Evolutionary conservation across 148 eudicot species (phyloP), one percentile per base, ranked within the genome.

Genomic region (Euryodendron excelsum): DNA sequence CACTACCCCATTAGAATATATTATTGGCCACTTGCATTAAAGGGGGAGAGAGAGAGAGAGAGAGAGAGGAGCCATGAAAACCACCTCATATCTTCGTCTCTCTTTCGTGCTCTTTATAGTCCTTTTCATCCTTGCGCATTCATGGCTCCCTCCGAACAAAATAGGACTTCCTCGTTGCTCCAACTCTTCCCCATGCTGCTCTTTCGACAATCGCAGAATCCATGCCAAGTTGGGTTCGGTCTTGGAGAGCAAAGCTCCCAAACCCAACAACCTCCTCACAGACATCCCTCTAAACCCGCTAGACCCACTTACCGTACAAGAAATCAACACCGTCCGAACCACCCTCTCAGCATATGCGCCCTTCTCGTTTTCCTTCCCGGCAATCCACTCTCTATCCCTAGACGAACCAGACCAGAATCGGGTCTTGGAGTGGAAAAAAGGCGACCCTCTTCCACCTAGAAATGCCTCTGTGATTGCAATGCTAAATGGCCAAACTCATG

Each of bases 261-360:
- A 44, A 3, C 45, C 55, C 58, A 52, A 47, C 17, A 25, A 73
- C 10, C 48, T 59, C 47, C 34, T 33, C 4, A 5, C 30, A 0
- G 70, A 33, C 36, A 50, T 76, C 31, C 85, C 85, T 17, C 67
- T 52, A 0, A 80, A 83, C 67, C 85, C 85, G 48, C 73, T 83
- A 52, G 85, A 83, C 72, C 85, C 85, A 28, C 76, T 83, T n/a
- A 83, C 82, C 17, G 44, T 69, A 17, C 30, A 65, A n/a, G 85
- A 83, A 76, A 79, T 83, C 73, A 53, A 79, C 59, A 28, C 58
- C 48, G 82, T 75, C 4, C 76, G 77, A 52, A 36, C 72, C 79
- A 75, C 75, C 23, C 64, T 83, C 33, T 50, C 72, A 5, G 62
- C 59, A 2, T 70, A 79, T 27, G 80, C 1, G 15, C 82, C 80